Conservation (phyloP, 257 asterid species). For the Linderniella brevidens region DNA sequence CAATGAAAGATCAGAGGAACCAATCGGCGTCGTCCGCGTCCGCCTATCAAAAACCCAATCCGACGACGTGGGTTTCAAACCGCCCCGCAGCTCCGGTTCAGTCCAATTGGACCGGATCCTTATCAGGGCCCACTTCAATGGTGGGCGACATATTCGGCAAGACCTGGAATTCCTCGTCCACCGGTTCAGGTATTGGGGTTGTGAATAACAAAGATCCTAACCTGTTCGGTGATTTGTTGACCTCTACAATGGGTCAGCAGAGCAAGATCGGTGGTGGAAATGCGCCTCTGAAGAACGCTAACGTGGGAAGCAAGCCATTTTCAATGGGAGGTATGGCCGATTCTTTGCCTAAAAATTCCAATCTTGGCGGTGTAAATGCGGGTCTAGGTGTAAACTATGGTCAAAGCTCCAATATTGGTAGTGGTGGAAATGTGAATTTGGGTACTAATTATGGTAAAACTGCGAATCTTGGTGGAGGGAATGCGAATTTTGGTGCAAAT, state of each 20-base stretch:
- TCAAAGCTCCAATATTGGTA: conserved; percentile 14
- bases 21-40: conserved; percentile 33
- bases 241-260: conserved; percentile 47
- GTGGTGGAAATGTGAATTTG: conserved; percentile 7
- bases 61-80: conserved; percentile 38
- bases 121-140: conserved; percentile 62
- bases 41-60: conserved; percentile 1
- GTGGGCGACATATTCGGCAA: conserved; percentile 85
- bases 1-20: conserved; percentile 57
- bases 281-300: conserved; percentile 49
- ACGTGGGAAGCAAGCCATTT: conserved; percentile 21
- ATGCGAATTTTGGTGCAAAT: conserved; percentile 29
- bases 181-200: conserved; percentile 30
- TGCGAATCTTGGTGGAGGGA: conserved; percentile 17
- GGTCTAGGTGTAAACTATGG: conserved; percentile 1
- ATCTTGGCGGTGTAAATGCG: conserved; percentile 24
- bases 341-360: conserved; percentile 44
- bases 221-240: conserved; percentile 79
- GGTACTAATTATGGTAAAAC: conserved; percentile 12
- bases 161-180: conserved; percentile 60
- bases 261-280: conserved; percentile 49
- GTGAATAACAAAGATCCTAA: conserved; percentile 59
- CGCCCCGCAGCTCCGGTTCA: conserved; percentile 43
- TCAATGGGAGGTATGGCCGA: conserved; percentile 57
- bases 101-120: conserved; percentile 24